Base-by-base conservation (phyloP, 2,329 filamentous ascomycete genomes). In the Pseudogymnoascus sp. region DNA sequence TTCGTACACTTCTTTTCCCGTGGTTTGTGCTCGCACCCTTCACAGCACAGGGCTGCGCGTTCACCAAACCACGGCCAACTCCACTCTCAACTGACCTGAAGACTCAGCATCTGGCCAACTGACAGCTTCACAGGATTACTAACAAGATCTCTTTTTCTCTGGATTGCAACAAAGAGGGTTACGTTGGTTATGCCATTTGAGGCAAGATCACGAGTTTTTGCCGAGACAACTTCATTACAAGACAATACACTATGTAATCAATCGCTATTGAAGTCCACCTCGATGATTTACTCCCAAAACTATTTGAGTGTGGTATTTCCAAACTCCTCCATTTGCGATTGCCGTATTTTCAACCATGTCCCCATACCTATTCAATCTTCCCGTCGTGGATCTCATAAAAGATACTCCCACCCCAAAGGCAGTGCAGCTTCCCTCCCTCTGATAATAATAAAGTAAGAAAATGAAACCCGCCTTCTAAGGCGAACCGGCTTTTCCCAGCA, bases 241-340 rank as follows among this genome's bases (percentile, higher is more conserved):
- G 16, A 54, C 25, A 54, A 54, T 54, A 54, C 47, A 54, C 28
- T 54, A 54, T 32, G 47, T 54, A 54, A 14, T 28, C 47, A 54
- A 32, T 34, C 16, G 18, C 28, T 11, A 54, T 54, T 54, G 47
- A n/a, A 32, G 28, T 14, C 11, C 28, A 14, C 11, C 32, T 32
- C 28, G 28, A 18, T 54, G 16, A 54, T 32, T 30, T 54, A 28
- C 47, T 7, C 16, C 16, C 28, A 2, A 54, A 54, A 18, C 25
- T 32, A n/a, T 30, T 54, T n/a, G 22, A 54, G n/a, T 34, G 28
- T 54, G 47, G 28, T 54, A 54, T 54, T 11, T 28, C 28, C 28
- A 4, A 54, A 54, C 47, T 28, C 47, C 47, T 34, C 43, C 47
- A 20, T 54, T 54, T 54, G 25, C 28, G 16, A 16, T 54, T 20